These are phyloP conservation scores for Penicillium crystallinum DNA, from an alignment of 495 filamentous ascomycete species.

Conservation along the genomic window DNA sequence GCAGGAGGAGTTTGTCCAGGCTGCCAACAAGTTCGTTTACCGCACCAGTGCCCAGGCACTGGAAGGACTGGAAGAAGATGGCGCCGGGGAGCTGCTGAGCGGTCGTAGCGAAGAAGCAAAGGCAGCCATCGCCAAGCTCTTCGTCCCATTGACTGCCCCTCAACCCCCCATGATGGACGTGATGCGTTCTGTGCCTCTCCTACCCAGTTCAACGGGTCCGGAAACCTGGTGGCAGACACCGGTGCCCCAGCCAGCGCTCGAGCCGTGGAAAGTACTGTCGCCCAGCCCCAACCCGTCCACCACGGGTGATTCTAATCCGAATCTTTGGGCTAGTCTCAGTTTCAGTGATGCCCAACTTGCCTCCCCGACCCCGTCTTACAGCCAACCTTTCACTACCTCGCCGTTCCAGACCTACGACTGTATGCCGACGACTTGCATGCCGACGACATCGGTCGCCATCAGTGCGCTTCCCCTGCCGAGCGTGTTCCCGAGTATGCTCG, in stretches of 20 bases:
- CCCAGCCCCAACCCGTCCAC: constrained; percentile 75
- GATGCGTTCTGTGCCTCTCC: constrained; percentile 73
- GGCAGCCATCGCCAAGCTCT: constrained; percentile 73
- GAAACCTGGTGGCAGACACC: constrained; percentile 73
- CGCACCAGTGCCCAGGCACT: constrained; percentile 83
- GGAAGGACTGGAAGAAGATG: constrained; percentile 95
- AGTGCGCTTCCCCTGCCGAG: constrained; percentile 72
- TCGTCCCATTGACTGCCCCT: constrained; percentile 86
- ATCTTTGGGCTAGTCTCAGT: constrained; percentile 77
- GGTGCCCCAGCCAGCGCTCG: constrained; percentile 59
- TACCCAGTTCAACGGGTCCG: constrained; percentile 78
- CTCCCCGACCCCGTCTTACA: constrained; percentile 73
- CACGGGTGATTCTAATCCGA: constrained; percentile 60
- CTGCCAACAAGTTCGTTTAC: constrained; percentile 96
- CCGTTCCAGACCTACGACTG: constrained; percentile 66
- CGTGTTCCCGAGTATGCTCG: constrained; percentile 60
- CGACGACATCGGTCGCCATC: constrained; percentile 56
- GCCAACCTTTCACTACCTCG: constrained; percentile 69
- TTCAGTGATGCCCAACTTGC: constrained; percentile 64
- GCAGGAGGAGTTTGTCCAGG: constrained; percentile 95
- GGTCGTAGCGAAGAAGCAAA: constrained; percentile 95
- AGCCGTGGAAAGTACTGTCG: constrained; percentile 89
- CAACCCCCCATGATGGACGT: constrained; percentile 91
- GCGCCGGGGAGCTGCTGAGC: constrained; percentile 85
- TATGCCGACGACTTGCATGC: constrained; percentile 56